Percentiles rank a stretch among this genome's conserved stretches.
These are phyloP conservation scores for Penicillium sp. DNA, from an alignment of 2,329 filamentous ascomycete species.

Conservation along the genomic window DNA sequence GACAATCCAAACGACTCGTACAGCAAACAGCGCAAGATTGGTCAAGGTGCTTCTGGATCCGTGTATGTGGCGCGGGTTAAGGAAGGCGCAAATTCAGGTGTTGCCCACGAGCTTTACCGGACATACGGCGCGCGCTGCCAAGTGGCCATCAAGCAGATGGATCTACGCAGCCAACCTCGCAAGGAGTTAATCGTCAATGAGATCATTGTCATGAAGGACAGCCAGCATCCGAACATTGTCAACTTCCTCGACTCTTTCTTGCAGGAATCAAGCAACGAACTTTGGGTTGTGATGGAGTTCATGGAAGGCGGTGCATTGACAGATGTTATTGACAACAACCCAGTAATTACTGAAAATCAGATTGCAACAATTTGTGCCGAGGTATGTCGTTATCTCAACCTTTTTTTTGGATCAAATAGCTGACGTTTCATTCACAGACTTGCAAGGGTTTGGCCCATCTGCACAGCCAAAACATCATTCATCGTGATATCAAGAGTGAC, in stretches of 20 bases:
- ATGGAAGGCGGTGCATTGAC: slow-evolving; percentile 98
- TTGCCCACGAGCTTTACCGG: slow-evolving; percentile 74
- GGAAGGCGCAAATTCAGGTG: slow-evolving; percentile 75
- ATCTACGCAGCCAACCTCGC: slow-evolving; percentile 90
- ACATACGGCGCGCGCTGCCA: slow-evolving; percentile 79
- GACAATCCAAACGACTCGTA: slow-evolving; percentile 93
- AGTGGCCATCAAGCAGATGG: slow-evolving; percentile 99
- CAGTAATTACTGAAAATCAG: slow-evolving; percentile 89
- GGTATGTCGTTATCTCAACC: slow-evolving; percentile 55
- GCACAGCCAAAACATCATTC: slow-evolving; percentile 94
- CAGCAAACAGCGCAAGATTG: slow-evolving; percentile 99
- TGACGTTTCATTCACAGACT: slow-evolving; percentile 59
- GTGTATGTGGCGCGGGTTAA: slow-evolving; percentile 97
- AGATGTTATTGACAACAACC: slow-evolving; percentile 98
- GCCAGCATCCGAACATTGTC: slow-evolving; percentile 96
- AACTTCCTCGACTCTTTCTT: slow-evolving; percentile 98
- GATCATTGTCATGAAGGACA: slow-evolving; percentile 99
- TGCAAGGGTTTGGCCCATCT: slow-evolving; percentile 93
- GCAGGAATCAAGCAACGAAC: slow-evolving; percentile 86
- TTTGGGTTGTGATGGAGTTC: slow-evolving; percentile 99
- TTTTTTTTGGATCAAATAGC: neutral
- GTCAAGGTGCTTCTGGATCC: slow-evolving; percentile 94
- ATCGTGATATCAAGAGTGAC: slow-evolving; percentile 99
- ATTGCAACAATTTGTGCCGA: slow-evolving; percentile 96
- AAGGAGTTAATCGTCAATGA: slow-evolving; percentile 99